Base-by-base conservation (phyloP, 2,329 filamentous ascomycete genomes). In the Cladosporium oxysporum region DNA sequence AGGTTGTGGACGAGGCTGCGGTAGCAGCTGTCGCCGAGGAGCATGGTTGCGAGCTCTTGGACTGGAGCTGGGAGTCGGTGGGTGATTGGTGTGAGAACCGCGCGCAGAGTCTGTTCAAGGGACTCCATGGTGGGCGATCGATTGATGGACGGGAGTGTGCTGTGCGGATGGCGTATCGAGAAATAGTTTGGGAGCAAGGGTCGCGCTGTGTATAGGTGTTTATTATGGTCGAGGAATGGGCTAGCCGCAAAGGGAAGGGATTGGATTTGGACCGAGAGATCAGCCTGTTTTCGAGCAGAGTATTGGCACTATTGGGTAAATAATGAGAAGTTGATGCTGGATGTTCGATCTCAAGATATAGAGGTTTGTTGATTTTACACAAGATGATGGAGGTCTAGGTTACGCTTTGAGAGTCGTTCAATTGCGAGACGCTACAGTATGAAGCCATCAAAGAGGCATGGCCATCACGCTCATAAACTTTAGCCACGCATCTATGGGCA, bases 21-120 rank as follows among this genome's bases (percentile, higher is more conserved):
- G 87, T 98, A 96, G 87, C 95, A 99, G 68, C 84, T 72, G n/a
- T 79, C 80, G 77, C 94, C 93, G 73, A 99, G 86, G 77, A 99
- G 88, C 69, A 90, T 91, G 73, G 90, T 82, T 74, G 91, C 90
- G 59, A 91, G 82, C 79, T 93, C 86, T 79, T 86, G 87, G 76
- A 97, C 84, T 16, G 91, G 91, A 37, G 82, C 81, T 23, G 93
- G 93, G 47, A 83, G 80, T 68, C 81, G 80, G 68, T 80, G 79
- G 5, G 80, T 82, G 57, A 82, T 75, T 66, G 80, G 80, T 57
- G 79, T 78, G 65, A 82, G 75, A 61, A 79, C 65, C 29, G 76
- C 73, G 68, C 80, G 80, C 65, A 83, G 74, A 47, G 77, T 73
- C 26, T 75, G 75, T 71, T 82, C 81, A 70, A 83, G 72, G 55